Percentiles rank a stretch among this genome's conserved stretches.
phyloP scores from a whole-genome alignment of 768 basidiomycete species.

The Phaeolepiota aurea region DNA sequence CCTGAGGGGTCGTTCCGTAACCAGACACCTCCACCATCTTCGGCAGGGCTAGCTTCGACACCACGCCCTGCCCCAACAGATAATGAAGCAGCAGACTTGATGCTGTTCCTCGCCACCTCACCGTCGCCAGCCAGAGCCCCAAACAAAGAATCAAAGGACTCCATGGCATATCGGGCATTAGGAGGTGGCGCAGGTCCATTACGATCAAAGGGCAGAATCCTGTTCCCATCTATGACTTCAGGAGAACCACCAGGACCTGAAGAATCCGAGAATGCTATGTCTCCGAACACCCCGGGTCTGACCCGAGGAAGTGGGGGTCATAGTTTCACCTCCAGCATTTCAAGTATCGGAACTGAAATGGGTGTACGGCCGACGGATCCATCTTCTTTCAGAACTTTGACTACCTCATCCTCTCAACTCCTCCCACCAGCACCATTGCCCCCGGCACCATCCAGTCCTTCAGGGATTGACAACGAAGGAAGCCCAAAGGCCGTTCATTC shows the following conservation, averaged over 20 bases:
- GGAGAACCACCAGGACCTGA: slow-evolving; percentile 13
- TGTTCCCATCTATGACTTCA: slow-evolving; percentile 44
- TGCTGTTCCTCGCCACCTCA: slow-evolving; percentile 79
- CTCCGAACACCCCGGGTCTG: slow-evolving; percentile 11
- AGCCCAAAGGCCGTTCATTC: slow-evolving; percentile 28
- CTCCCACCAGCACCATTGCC: slow-evolving; percentile 9
- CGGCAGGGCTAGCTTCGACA: slow-evolving; percentile 12
- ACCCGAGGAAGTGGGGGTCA: slow-evolving; percentile 25
- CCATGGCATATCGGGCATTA: slow-evolving; percentile 48
- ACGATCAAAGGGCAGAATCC: slow-evolving; percentile 58
- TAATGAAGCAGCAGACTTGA: slow-evolving; percentile 79
- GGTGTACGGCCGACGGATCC: slow-evolving; percentile 10
- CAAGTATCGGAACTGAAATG: slow-evolving; percentile 28
- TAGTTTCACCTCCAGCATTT: slow-evolving; percentile 35
- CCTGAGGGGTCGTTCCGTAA: slow-evolving; percentile 14
- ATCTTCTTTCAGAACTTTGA: slow-evolving; percentile 5
- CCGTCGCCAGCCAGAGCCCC: slow-evolving; percentile 68
- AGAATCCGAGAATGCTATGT: slow-evolving; percentile 11
- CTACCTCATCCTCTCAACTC: slow-evolving; percentile 12
- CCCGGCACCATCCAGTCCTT: not conserved
- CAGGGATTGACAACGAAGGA: slow-evolving; percentile 12
- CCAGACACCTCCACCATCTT: slow-evolving; percentile 24
- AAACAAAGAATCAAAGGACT: slow-evolving; percentile 45
- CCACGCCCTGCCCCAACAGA: slow-evolving; percentile 55
- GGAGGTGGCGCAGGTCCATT: slow-evolving; percentile 37